These are phyloP conservation scores for Wickerhamiella sergipiensis DNA, from an alignment of 805 yeast species.

Conservation along the genomic window DNA sequence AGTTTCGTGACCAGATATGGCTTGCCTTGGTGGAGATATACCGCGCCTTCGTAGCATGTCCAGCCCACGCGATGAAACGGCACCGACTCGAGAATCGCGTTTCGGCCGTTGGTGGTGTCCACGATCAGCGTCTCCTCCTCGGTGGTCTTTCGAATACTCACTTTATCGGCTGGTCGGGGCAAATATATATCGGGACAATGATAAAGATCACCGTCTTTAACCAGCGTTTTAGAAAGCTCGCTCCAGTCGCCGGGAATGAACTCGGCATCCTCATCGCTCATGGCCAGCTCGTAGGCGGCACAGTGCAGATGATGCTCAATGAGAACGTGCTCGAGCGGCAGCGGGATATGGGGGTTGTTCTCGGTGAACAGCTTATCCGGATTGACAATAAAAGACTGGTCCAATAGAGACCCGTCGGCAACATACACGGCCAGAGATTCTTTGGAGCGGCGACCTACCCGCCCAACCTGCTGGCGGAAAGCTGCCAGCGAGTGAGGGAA, in stretches of 20 bases:
- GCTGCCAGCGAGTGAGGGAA: constrained; percentile 81
- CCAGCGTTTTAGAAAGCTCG: constrained; percentile 16
- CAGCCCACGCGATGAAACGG: constrained; percentile 83
- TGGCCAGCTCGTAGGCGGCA: constrained; percentile 79
- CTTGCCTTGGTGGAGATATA: constrained; percentile 84
- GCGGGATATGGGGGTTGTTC: constrained; percentile 43
- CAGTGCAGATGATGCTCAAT: constrained; percentile 80
- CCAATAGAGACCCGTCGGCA: constrained; percentile 68
- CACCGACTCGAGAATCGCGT: constrained; percentile 68
- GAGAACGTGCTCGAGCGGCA: constrained; percentile 47
- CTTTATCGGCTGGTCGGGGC: constrained; percentile 71
- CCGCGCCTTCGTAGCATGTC: constrained; percentile 85
- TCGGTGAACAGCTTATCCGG: constrained; percentile 43
- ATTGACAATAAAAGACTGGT: constrained; percentile 66
- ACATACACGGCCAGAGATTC: constrained; percentile 80
- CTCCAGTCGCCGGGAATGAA: constrained; percentile 36
- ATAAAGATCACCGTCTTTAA: constrained; percentile 28
- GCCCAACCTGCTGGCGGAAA: constrained; percentile 89
- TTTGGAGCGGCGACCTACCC: constrained; percentile 78
- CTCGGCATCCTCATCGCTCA: constrained; percentile 37
- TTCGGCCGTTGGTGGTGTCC: constrained; percentile 67
- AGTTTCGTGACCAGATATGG: constrained; percentile 80
- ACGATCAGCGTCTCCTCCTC: constrained; percentile 78
- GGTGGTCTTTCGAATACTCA: constrained; percentile 71
- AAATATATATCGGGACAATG: constrained; percentile 34